Conservation (phyloP, 2,329 filamentous ascomycete species). For the Beauveria sp. region DNA sequence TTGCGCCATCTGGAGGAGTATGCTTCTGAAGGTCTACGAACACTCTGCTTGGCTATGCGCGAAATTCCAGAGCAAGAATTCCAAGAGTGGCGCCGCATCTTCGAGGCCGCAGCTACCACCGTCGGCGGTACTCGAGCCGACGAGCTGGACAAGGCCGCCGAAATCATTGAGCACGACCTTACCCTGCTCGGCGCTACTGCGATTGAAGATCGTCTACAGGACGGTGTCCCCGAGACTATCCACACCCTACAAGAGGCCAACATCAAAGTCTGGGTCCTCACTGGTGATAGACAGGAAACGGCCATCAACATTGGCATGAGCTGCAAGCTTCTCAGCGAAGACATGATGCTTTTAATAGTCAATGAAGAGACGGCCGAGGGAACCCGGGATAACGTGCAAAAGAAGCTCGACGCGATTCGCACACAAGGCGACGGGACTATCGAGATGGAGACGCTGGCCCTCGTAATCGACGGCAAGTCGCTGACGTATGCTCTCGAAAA, state of each 20-base stretch:
- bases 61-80: constrained; percentile 88
- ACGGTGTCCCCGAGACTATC: constrained; percentile 96
- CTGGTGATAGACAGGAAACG: constrained; percentile 94
- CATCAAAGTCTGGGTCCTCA: constrained; percentile 98
- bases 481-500: constrained; percentile 88
- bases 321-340: constrained; percentile 95
- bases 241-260: constrained; percentile 93
- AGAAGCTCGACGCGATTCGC: constrained; percentile 86
- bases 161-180: constrained; percentile 89
- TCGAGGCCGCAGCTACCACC: constrained; percentile 80
- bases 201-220: constrained; percentile 94
- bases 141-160: constrained; percentile 92
- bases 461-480: constrained; percentile 94
- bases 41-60: constrained; percentile 88
- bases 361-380: constrained; percentile 78
- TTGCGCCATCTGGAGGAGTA: constrained; percentile 97
- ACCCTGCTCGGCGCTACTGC: constrained; percentile 89
- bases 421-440: constrained; percentile 71
- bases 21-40: constrained; percentile 89
- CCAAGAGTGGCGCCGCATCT: constrained; percentile 78
- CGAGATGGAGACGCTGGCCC: constrained; percentile 78
- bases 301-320: constrained; percentile 99
- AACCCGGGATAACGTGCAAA: constrained; percentile 82
- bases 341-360: constrained; percentile 95
- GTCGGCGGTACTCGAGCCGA: constrained; percentile 88